These are phyloP conservation scores for Eucalyptus cloeziana DNA, from an alignment of 345 rosid species.

Conservation along the genomic window DNA sequence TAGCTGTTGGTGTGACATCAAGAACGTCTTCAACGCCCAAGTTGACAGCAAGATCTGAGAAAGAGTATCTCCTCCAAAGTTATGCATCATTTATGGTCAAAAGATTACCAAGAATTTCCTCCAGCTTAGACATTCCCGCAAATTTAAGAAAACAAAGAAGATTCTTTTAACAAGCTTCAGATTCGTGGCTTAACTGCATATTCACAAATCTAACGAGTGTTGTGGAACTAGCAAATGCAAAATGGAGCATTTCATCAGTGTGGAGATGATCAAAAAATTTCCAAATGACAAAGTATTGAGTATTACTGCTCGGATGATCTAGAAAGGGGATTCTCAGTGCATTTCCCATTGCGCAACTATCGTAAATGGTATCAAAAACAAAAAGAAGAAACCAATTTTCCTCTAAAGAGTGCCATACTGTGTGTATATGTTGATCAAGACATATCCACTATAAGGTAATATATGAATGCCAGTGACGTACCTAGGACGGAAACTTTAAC, in stretches of 20 bases:
- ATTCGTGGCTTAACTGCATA: background rate
- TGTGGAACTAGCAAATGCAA: background rate
- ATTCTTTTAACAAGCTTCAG: background rate
- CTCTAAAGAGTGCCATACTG: background rate
- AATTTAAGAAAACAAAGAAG: background rate
- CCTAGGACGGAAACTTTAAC: slow-evolving; percentile 19
- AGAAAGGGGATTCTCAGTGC: background rate
- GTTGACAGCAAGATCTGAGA: slow-evolving; percentile 15
- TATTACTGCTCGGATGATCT: background rate
- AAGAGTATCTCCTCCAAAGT: background rate
- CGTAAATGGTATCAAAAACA: background rate
- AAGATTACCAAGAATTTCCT: background rate
- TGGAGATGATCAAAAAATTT: background rate
- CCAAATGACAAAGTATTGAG: background rate
- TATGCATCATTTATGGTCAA: background rate
- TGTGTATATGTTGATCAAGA: too few relatives aligned
- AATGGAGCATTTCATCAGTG: background rate
- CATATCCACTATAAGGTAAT: too few relatives aligned
- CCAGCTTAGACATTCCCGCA: background rate
- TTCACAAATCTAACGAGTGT: background rate
- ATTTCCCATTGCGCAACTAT: background rate
- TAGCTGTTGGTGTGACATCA: slow-evolving; percentile 18
- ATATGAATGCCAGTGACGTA: background rate
- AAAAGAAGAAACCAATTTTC: background rate
- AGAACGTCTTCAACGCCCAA: slow-evolving; percentile 12